phyloP scores from a whole-genome alignment of 805 yeast genomes.

The Wickerhamomyces mucosus region DNA sequence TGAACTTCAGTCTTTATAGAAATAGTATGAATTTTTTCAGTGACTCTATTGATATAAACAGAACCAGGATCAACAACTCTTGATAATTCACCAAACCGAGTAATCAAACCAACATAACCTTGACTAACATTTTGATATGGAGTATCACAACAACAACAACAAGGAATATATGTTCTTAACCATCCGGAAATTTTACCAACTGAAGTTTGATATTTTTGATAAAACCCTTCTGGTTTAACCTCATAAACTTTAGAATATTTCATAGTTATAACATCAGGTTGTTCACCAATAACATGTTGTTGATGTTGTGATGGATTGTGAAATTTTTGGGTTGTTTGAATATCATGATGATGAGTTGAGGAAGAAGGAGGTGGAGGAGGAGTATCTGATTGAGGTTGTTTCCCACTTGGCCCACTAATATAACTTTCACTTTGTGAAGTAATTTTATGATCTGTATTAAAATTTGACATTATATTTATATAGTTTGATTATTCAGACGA shows the following conservation, averaged over 20 bases:
- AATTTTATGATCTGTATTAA: too few relatives aligned
- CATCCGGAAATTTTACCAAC: conserved; percentile 42
- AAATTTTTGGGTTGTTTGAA: too few relatives aligned
- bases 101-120: conserved; percentile 62
- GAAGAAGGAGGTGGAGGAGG: too few relatives aligned
- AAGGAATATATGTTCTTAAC: conserved; percentile 24
- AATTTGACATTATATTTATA: too few relatives aligned
- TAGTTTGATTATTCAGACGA: too few relatives aligned
- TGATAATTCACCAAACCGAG: conserved; percentile 56
- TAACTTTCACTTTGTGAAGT: too few relatives aligned
- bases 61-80: conserved; percentile 64
- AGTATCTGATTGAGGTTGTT: too few relatives aligned
- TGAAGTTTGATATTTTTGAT: conserved; percentile 29
- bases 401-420: too few relatives aligned
- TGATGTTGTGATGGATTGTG: neutral
- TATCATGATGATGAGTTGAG: too few relatives aligned
- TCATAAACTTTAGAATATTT: conserved; percentile 31
- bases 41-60: conserved; percentile 52
- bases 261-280: conserved; percentile 9
- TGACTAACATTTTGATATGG: conserved; percentile 54
- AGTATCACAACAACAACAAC: conserved; percentile 36
- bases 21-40: conserved; percentile 43
- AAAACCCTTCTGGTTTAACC: conserved; percentile 30
- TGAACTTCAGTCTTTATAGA: conserved; percentile 48
- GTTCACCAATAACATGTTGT: neutral